Evolutionary conservation across 371 early-diverging fungal species (phyloP).

Genomic region (Saksenaea vasiformis): DNA sequence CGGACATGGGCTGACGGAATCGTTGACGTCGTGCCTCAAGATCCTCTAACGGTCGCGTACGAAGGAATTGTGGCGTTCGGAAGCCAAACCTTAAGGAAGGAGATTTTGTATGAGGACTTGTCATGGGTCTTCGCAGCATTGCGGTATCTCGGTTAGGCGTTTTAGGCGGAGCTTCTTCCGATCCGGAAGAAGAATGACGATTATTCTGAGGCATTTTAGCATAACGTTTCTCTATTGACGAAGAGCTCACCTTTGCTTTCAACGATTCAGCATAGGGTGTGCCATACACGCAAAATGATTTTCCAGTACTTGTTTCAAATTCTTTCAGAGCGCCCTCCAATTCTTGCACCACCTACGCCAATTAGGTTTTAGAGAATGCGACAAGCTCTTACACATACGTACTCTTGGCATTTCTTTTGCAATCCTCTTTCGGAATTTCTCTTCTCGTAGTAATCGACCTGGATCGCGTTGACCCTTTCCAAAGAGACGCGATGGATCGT

Average conservation of each 20-base stretch:
- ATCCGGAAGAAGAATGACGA: not conserved
- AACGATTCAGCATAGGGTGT: conserved; percentile 37
- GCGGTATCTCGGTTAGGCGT: not conserved
- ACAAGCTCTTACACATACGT: not conserved
- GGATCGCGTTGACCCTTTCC: conserved; percentile 51
- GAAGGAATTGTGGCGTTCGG: conserved; percentile 38
- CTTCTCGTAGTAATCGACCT: conserved; percentile 47
- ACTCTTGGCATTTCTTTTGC: conserved; percentile 46
- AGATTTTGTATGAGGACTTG: conserved; percentile 19
- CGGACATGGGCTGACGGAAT: not conserved
- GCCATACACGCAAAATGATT: conserved; percentile 40
- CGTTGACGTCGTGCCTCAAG: not conserved
- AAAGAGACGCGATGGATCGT: conserved; percentile 48
- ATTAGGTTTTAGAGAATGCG: not conserved
- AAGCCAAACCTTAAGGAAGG: conserved; percentile 15
- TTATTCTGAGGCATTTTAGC: not conserved
- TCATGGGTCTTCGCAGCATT: conserved; percentile 5
- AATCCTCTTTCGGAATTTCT: conserved; percentile 48
- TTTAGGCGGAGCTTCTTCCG: not conserved
- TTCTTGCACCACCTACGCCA: conserved; percentile 26
- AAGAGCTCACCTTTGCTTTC: conserved; percentile 17
- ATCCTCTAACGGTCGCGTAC: conserved; percentile 10
- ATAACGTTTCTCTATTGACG: not conserved
- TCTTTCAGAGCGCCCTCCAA: conserved; percentile 41
- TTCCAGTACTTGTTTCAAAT: conserved; percentile 32